phyloP scores from a whole-genome alignment of 371 early-diverging fungal genomes.

The Mucor racemosus region DNA sequence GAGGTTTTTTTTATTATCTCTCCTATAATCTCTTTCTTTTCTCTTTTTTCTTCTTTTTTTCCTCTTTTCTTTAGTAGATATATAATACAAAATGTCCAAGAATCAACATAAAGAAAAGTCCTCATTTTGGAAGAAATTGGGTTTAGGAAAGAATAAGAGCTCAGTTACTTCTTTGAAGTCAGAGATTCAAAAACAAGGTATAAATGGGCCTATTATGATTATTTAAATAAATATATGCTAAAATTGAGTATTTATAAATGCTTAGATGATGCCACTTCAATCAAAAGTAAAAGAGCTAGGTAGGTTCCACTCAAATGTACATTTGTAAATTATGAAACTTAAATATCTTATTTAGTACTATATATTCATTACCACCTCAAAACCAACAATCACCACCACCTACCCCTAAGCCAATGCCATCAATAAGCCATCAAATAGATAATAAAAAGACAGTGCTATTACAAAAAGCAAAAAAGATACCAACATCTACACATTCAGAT shows the following conservation, averaged over 20 bases:
- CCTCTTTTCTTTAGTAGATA: background rate
- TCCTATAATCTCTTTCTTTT: slow-evolving; percentile 2
- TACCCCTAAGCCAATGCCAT: background rate
- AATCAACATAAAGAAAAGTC: slow-evolving; percentile 25
- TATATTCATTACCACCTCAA: background rate
- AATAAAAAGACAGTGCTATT: slow-evolving; percentile 6
- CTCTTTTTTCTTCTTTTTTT: background rate
- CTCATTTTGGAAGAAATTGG: slow-evolving; percentile 32
- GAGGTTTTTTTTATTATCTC: background rate
- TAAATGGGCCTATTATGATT: too few species aligned
- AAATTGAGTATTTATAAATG: too few species aligned
- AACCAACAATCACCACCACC: background rate
- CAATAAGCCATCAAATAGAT: background rate
- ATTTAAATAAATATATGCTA: too few species aligned
- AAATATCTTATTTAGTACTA: background rate
- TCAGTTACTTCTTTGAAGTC: slow-evolving; percentile 20
- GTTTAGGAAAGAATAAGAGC: slow-evolving; percentile 28
- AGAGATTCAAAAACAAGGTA: slow-evolving; percentile 1
- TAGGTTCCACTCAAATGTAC: background rate
- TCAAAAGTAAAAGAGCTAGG: slow-evolving; percentile 15
- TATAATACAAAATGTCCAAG: slow-evolving; percentile 12
- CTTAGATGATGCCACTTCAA: background rate
- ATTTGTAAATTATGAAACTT: background rate
- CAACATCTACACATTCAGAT: slow-evolving; percentile 1
- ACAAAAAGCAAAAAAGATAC: slow-evolving; percentile 5